Conservation (phyloP, 1,284 basidiomycete species). For the Ceratobasidium sp. region DNA sequence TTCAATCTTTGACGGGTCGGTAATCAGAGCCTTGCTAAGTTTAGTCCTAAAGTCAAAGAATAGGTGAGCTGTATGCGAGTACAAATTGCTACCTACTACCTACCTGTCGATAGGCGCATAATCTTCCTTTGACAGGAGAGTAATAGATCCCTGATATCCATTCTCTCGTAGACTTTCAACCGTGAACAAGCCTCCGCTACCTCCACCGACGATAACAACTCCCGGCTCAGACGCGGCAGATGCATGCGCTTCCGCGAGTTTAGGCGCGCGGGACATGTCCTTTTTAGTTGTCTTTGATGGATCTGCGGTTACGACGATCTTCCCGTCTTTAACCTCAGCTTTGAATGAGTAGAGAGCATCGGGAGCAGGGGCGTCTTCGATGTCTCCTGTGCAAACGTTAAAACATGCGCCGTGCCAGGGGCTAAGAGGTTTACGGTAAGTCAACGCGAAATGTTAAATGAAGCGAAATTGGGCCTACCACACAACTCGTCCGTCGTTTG, state of each 20-base stretch:
- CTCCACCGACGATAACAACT: constrained; percentile 89
- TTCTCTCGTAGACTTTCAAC: constrained; percentile 89
- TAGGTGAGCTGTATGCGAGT: not conserved
- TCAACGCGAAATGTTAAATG: too few relatives aligned
- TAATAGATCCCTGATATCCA: constrained; percentile 81
- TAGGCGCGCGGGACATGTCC: constrained; percentile 69
- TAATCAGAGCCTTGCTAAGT: constrained; percentile 87
- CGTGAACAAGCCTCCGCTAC: constrained; percentile 81
- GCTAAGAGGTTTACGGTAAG: constrained; percentile 54
- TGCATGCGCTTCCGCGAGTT: constrained; percentile 51
- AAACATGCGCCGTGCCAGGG: constrained; percentile 97
- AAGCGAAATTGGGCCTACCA: constrained; percentile 25
- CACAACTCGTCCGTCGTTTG: constrained; percentile 66
- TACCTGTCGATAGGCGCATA: constrained; percentile 89
- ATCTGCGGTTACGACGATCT: constrained; percentile 85
- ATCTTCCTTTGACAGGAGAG: constrained; percentile 80
- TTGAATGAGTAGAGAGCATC: constrained; percentile 86
- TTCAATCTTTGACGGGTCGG: constrained; percentile 79
- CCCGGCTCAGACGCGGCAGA: constrained; percentile 62
- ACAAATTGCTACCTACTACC: not conserved
- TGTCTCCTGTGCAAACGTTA: constrained; percentile 82
- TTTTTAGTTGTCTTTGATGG: constrained; percentile 72
- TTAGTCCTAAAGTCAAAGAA: constrained; percentile 68
- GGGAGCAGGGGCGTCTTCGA: constrained; percentile 92
- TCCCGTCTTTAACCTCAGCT: constrained; percentile 72